phyloP scores from a whole-genome alignment of 225 moss, liverwort and hornwort genomes.

The Anthoceros angustus region DNA sequence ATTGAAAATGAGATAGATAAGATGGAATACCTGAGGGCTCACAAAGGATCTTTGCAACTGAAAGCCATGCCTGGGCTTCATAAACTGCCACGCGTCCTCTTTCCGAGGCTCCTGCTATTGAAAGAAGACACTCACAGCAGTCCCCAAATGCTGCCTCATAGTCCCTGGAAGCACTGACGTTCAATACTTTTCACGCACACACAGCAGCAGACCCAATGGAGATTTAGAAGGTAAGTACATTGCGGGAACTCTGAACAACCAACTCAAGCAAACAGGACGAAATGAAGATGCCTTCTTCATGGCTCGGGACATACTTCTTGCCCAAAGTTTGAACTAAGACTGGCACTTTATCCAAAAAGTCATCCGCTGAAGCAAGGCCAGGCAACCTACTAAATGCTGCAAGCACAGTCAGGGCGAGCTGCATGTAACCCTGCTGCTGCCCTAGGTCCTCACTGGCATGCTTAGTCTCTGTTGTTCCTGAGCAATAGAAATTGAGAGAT shows the following conservation, averaged over 20 bases:
- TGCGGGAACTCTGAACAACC: too few species aligned
- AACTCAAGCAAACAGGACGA: too few species aligned
- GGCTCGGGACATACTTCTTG: conserved; percentile 44
- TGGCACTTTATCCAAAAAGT: conserved; percentile 71
- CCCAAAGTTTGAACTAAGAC: conserved; percentile 61
- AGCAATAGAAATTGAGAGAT: not conserved
- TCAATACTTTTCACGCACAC: not conserved
- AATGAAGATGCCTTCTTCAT: not conserved
- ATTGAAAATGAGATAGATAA: conserved; percentile 7
- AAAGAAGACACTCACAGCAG: conserved; percentile 72
- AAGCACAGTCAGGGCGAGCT: conserved; percentile 68
- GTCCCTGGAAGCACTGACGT: conserved; percentile 27
- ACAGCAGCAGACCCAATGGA: not conserved
- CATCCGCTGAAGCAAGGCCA: conserved; percentile 65
- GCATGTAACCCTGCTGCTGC: conserved; percentile 49
- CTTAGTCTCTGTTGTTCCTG: not conserved
- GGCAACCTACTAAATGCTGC: conserved; percentile 81
- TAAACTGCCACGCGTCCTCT: conserved; percentile 38
- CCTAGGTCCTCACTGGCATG: conserved; percentile 20
- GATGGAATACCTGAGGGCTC: conserved; percentile 38
- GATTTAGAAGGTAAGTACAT: too few species aligned
- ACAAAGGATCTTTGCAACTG: conserved; percentile 37
- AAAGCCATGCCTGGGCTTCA: conserved; percentile 24
- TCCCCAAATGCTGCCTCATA: conserved; percentile 59
- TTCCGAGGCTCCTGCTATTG: conserved; percentile 58